Conservation (phyloP, 2,329 filamentous ascomycete genomes). For the Hymenoscyphus occultus region DNA sequence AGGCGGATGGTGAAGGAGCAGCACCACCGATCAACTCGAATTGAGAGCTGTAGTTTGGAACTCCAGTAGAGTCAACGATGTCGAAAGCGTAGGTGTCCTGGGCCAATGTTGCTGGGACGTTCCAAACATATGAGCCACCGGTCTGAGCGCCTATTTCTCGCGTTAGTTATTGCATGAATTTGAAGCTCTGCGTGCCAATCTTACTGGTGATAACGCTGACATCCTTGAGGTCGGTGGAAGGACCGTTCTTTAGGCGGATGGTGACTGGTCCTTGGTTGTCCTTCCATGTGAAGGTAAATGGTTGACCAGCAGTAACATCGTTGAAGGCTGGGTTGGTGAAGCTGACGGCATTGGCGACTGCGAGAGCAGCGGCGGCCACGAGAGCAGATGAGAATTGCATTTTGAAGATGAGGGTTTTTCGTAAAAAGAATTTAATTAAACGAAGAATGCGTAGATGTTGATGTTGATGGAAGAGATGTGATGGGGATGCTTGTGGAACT, state of each 20-base stretch:
- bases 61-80: constrained; percentile 25
- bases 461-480: not conserved
- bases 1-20: constrained; percentile 11
- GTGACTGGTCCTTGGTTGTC: constrained; percentile 30
- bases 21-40: constrained; percentile 29
- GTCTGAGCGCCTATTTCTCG: constrained; percentile 21
- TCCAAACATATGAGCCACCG: constrained; percentile 28
- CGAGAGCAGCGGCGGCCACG: constrained; percentile 25
- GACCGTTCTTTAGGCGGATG: constrained; percentile 31
- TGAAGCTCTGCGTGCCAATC: not conserved
- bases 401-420: constrained; percentile 12
- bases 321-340: constrained; percentile 32
- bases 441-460: not conserved
- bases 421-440: not conserved
- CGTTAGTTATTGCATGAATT: not conserved
- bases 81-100: constrained; percentile 29
- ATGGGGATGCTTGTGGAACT: not conserved
- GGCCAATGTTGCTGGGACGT: constrained; percentile 20
- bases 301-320: constrained; percentile 23
- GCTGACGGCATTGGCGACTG: constrained; percentile 23
- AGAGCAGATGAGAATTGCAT: constrained; percentile 35
- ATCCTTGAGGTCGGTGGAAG: constrained; percentile 23
- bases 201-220: constrained; percentile 32
- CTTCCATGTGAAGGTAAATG: constrained; percentile 32
- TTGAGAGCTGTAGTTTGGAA: constrained; percentile 30